Evolutionary conservation across 139 green algal species (phyloP), one percentile per base, ranked within the genome.

Genomic region (Chlamydomonas schloesseri): DNA sequence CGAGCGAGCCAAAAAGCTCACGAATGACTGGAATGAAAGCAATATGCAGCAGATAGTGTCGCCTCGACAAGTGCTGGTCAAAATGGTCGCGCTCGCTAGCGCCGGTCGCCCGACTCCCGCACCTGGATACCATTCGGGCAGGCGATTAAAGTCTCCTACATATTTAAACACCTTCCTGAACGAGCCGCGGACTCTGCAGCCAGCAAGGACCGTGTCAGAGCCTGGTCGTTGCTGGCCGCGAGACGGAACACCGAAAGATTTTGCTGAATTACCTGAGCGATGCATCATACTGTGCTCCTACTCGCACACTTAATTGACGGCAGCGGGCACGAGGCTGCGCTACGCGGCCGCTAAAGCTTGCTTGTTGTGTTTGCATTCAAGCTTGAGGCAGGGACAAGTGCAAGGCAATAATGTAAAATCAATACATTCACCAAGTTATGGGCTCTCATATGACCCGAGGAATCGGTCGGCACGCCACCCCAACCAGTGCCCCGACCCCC

Each of bases 121-220:
- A 85, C 79, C 46, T 37, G 79, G 81, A 21, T 87, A 87, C 81
- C 81, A 87, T 33, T 71, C 69, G 1, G 81, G 53, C 15, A 79
- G 21, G 50, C 80, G 68, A 31, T 74, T 24, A 18, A 87, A 87
- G 55, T 87, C 81, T 1, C n/a, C 81, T 1, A 53, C 69, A 55
- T 87, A 87, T 17, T 78, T 87, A 15, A 87, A 87, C 13, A 87
- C 81, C 64, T 53, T 31, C 34, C 53, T 57, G 1, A 65, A 36
- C 1, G 15, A 21, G 21, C 81, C 81, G 33, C 76, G 77, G 26
- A 87, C 81, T 15, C 81, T 87, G 46, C 21, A 23, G 37, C 2
- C 17, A 67, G 2, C 18, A 24, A 11, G 18, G 55, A 23, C 20
- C 55, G 15, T 28, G 18, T 62, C 20, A 28, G 55, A 11, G 55